Evolutionary conservation across 73 alveolate genomes (phyloP).

Genomic region (Symbiodinium natans): DNA sequence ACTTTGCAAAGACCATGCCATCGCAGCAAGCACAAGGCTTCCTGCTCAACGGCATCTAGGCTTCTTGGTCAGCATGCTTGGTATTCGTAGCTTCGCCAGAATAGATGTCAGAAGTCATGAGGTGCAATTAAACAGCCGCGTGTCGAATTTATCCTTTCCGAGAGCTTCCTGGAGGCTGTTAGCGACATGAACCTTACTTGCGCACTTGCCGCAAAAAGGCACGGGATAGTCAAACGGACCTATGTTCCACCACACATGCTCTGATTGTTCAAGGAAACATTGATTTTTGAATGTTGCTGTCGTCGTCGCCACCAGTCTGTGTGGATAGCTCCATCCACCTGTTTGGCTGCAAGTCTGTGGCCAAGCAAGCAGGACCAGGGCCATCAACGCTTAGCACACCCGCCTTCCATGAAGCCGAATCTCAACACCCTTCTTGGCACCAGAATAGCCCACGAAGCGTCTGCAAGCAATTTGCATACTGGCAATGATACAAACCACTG

Average conservation of each 20-base stretch:
- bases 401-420: conserved; percentile 87
- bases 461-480: too few relatives aligned
- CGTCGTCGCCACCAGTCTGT: conserved; percentile 12
- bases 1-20: too few relatives aligned
- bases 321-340: conserved; percentile 93
- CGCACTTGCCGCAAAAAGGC: too few relatives aligned
- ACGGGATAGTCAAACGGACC: too few relatives aligned
- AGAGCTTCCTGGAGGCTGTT: not conserved
- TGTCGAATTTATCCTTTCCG: not conserved
- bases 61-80: too few relatives aligned
- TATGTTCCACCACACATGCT: too few relatives aligned
- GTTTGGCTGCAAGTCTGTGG: not conserved
- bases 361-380: not conserved
- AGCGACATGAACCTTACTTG: not conserved
- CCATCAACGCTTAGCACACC: not conserved
- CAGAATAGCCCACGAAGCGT: conserved; percentile 36
- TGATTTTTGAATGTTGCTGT: not conserved
- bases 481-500: not conserved
- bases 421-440: conserved; percentile 21
- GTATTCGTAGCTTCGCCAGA: too few relatives aligned
- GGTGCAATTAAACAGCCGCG: too few relatives aligned
- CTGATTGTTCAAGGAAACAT: not conserved
- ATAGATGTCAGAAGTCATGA: too few relatives aligned
- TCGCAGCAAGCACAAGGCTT: too few relatives aligned
- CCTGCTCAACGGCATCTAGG: too few relatives aligned